Percentiles rank a stretch among this genome's conserved stretches.
Conservation (phyloP, 1,284 basidiomycete species). For the Thecaphora thlaspeos region DNA sequence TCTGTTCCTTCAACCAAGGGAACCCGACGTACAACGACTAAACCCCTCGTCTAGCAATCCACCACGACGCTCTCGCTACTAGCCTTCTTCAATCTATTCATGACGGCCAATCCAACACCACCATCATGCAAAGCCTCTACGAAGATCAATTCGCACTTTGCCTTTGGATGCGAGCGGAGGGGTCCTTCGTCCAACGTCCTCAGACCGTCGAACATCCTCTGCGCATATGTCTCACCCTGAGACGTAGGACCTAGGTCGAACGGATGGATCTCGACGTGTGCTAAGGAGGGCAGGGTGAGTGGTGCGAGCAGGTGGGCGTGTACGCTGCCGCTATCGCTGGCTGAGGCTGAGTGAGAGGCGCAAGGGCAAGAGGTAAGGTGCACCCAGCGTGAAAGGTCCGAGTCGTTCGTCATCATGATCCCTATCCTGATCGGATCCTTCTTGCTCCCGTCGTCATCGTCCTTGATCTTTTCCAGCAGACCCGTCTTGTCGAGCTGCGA, state of each 20-base stretch:
- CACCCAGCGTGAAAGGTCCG: conserved; percentile 7
- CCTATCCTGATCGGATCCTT: conserved; percentile 14
- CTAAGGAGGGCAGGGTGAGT: conserved; percentile 1
- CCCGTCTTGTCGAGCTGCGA: conserved; percentile 10
- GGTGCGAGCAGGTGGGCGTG: conserved; percentile 16
- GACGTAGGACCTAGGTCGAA: conserved; percentile 66
- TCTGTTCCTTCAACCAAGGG: no score
- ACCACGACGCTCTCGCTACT: conserved; percentile 60
- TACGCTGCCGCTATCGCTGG: no score
- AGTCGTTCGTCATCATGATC: conserved; percentile 35
- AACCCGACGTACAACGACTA: no score
- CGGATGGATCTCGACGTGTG: conserved; percentile 43
- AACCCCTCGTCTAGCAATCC: conserved; percentile 18
- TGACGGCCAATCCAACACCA: conserved; percentile 85
- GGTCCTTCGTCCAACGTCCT: conserved; percentile 69
- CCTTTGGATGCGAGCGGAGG: conserved; percentile 60
- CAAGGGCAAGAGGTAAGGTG: neutral
- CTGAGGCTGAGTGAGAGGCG: neutral
- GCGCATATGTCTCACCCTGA: conserved; percentile 72
- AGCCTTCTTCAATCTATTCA: conserved; percentile 97
- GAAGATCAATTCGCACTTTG: conserved; percentile 73
- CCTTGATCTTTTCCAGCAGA: neutral
- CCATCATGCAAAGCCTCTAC: conserved; percentile 81
- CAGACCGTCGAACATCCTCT: conserved; percentile 82
- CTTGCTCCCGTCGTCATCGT: no score